Evolutionary conservation across 352 stramenopile genomes (phyloP).

Genomic region (Globisporangium apiculatum): DNA sequence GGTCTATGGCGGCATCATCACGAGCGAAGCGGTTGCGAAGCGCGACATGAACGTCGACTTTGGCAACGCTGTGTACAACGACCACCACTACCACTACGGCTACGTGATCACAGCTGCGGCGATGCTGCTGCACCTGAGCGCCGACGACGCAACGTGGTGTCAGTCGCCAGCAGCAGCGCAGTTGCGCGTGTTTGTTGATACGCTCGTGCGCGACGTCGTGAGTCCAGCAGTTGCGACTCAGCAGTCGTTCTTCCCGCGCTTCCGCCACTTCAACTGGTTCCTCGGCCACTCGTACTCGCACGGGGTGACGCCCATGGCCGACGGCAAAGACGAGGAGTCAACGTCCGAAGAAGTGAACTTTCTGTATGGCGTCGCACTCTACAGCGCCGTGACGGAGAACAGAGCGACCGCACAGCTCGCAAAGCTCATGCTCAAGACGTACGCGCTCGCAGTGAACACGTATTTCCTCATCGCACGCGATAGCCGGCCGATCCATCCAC

Average conservation of each 20-base stretch:
- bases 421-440: conserved; percentile 55
- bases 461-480: conserved; percentile 57
- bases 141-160: conserved; percentile 27
- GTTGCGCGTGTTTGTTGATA: conserved; percentile 33
- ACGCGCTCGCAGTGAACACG: conserved; percentile 47
- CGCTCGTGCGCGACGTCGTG: conserved; percentile 46
- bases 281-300: conserved; percentile 64
- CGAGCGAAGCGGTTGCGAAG: conserved; percentile 40
- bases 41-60: conserved; percentile 72
- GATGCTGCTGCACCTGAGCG: conserved; percentile 35
- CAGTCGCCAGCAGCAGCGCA: conserved; percentile 28
- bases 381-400: conserved; percentile 42
- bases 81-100: conserved; percentile 74
- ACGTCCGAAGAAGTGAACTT: conserved; percentile 71
- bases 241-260: conserved; percentile 46
- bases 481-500: conserved; percentile 35
- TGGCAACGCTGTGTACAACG: conserved; percentile 65
- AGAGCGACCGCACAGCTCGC: conserved; percentile 23
- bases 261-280: conserved; percentile 60
- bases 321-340: conserved; percentile 67
- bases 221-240: conserved; percentile 14
- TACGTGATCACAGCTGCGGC: conserved; percentile 49
- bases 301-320: conserved; percentile 57
- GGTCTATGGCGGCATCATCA: conserved; percentile 60
- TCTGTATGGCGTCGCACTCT: conserved; percentile 51